Conservation (phyloP, 768 basidiomycete genomes). For the Tulasnella sp. region DNA sequence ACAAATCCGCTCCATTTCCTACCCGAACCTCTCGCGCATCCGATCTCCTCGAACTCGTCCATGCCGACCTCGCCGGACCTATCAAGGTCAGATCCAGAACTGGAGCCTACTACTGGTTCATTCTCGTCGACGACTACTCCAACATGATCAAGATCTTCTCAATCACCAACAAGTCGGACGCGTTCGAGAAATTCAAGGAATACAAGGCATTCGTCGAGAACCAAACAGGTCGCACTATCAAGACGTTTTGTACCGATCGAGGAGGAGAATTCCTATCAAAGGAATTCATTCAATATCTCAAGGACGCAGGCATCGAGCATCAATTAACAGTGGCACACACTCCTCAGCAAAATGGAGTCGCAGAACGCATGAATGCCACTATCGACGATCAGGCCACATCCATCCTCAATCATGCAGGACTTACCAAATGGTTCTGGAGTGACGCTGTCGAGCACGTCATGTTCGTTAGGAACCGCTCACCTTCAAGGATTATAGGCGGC, state of each 20-base stretch:
- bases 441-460: background rate
- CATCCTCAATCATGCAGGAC: background rate
- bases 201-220: conserved; percentile 29
- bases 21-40: background rate
- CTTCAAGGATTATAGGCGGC: background rate
- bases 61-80: conserved; percentile 13
- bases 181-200: conserved; percentile 21
- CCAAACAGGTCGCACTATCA: conserved; percentile 22
- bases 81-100: background rate
- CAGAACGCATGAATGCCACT: conserved; percentile 8
- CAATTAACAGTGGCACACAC: conserved; percentile 7
- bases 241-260: conserved; percentile 25
- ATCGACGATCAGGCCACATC: background rate
- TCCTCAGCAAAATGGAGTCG: conserved; percentile 13
- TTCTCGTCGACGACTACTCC: conserved; percentile 11
- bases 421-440: background rate
- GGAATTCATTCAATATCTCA: conserved; percentile 1
- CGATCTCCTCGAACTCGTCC: conserved; percentile 9
- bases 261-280: conserved; percentile 28
- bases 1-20: background rate
- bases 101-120: conserved; percentile 13
- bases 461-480: background rate
- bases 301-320: conserved; percentile 14
- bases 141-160: background rate
- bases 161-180: conserved; percentile 7